phyloP scores from a whole-genome alignment of 140 eudicot species.

The Bidens hawaiensis region DNA sequence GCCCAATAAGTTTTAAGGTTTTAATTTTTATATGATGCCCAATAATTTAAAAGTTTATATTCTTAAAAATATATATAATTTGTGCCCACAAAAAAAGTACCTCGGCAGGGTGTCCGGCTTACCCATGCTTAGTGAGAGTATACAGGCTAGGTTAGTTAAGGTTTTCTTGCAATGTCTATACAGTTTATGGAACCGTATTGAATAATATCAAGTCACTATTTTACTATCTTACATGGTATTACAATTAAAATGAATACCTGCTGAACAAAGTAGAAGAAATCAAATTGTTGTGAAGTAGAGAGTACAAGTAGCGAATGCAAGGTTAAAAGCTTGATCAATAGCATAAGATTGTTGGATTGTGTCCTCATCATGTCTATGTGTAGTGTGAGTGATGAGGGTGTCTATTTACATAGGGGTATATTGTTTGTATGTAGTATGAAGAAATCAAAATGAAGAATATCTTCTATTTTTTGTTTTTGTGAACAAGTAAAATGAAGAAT shows the following conservation, averaged over 20 bases:
- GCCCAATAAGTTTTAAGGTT: too few species aligned
- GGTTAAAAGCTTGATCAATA: constrained; percentile 30
- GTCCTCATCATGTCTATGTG: constrained; percentile 4
- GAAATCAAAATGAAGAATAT: constrained; percentile 21
- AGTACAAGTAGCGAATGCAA: constrained; percentile 31
- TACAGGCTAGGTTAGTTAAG: too few species aligned
- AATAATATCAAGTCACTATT: too few species aligned
- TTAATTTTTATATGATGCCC: too few species aligned
- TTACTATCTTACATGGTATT: too few species aligned
- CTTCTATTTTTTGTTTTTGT: neutral
- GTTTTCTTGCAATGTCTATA: too few species aligned
- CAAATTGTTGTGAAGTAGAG: constrained; percentile 41
- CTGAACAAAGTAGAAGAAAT: constrained; percentile 64
- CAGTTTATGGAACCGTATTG: too few species aligned
- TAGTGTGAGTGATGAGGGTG: constrained; percentile 13
- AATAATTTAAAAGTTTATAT: too few species aligned
- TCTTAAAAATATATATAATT: too few species aligned
- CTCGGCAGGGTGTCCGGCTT: too few species aligned
- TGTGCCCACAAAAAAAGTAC: too few species aligned
- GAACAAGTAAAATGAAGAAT: constrained; percentile 23
- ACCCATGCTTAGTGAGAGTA: too few species aligned
- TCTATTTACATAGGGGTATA: constrained; percentile 14
- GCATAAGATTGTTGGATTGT: neutral
- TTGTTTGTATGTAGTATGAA: neutral
- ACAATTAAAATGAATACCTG: constrained; percentile 27